Evolutionary conservation across 2,329 filamentous ascomycete genomes (phyloP).

Genomic region (Penicillium thymicola): DNA sequence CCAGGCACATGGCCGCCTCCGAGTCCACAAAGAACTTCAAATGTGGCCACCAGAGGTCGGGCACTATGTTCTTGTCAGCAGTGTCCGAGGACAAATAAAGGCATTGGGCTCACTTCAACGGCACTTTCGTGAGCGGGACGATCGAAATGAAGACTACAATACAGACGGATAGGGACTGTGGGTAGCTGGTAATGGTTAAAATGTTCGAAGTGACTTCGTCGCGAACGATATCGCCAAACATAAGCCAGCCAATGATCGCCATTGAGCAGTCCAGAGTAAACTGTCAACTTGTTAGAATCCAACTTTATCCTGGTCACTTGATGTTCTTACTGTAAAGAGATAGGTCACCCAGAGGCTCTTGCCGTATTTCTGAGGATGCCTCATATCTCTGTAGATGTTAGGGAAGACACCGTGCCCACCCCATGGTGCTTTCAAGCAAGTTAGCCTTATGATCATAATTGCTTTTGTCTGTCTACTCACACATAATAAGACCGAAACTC

Average conservation of each 20-base stretch:
- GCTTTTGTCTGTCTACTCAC: slow-evolving; percentile 29
- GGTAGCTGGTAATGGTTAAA: slow-evolving; percentile 70
- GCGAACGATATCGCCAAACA: slow-evolving; percentile 87
- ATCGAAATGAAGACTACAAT: slow-evolving; percentile 86
- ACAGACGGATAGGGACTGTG: slow-evolving; percentile 67
- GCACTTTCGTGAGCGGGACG: slow-evolving; percentile 94
- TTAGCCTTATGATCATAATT: not conserved
- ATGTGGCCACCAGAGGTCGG: slow-evolving; percentile 79
- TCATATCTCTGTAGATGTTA: slow-evolving; percentile 76
- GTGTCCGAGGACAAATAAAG: not conserved
- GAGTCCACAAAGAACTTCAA: slow-evolving; percentile 77
- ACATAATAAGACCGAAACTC: slow-evolving; percentile 87
- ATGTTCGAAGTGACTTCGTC: slow-evolving; percentile 93
- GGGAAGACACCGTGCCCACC: slow-evolving; percentile 75
- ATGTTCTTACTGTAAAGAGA: slow-evolving; percentile 68
- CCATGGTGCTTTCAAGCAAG: slow-evolving; percentile 54
- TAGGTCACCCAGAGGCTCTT: slow-evolving; percentile 77
- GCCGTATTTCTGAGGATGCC: slow-evolving; percentile 77
- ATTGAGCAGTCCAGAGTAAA: slow-evolving; percentile 78
- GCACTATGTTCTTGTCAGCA: slow-evolving; percentile 48
- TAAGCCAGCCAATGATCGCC: slow-evolving; percentile 79
- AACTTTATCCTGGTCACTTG: not conserved
- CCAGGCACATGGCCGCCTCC: slow-evolving; percentile 48
- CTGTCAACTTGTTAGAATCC: slow-evolving; percentile 38
- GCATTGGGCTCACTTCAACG: slow-evolving; percentile 59